Evolutionary conservation across 257 asterid genomes (phyloP).

Genomic region (Lantana camara): DNA sequence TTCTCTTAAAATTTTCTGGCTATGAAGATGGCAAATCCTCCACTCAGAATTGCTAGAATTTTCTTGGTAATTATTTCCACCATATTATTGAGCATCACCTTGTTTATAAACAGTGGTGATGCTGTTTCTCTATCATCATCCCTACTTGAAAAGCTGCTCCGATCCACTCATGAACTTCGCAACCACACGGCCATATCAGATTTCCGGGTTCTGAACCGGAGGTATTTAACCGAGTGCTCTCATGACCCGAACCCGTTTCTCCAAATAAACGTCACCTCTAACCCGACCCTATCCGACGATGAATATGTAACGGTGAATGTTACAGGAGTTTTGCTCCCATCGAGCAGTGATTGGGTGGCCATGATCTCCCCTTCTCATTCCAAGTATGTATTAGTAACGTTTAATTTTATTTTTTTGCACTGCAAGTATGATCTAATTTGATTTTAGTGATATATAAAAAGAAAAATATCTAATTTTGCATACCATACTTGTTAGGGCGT

Average conservation of each 20-base stretch:
- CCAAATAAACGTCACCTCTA: conserved; percentile 36
- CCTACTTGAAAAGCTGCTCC: conserved; percentile 31
- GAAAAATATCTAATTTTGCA: too few species aligned
- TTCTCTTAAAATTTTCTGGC: not conserved
- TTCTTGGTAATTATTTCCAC: not conserved
- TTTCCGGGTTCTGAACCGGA: conserved; percentile 64
- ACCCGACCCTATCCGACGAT: conserved; percentile 50
- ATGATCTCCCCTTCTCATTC: conserved; percentile 82
- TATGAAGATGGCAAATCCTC: conserved; percentile 9
- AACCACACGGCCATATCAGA: conserved; percentile 70
- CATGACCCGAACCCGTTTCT: conserved; percentile 55
- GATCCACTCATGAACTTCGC: conserved; percentile 33
- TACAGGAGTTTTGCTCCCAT: conserved; percentile 56
- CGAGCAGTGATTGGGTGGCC: conserved; percentile 65
- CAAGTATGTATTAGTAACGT: conserved; percentile 41
- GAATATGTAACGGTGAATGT: conserved; percentile 50
- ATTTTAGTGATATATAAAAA: too few species aligned
- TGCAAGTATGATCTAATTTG: too few species aligned
- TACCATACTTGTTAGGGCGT: too few species aligned
- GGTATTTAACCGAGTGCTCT: conserved; percentile 37
- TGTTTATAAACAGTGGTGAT: not conserved
- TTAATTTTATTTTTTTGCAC: too few species aligned
- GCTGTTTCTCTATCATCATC: conserved; percentile 17
- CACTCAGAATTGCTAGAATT: not conserved
- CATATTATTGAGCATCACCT: not conserved